These are phyloP conservation scores for Cyclotella distinguenda DNA, from an alignment of 108 stramenopile genomes.

Conservation along the genomic window DNA sequence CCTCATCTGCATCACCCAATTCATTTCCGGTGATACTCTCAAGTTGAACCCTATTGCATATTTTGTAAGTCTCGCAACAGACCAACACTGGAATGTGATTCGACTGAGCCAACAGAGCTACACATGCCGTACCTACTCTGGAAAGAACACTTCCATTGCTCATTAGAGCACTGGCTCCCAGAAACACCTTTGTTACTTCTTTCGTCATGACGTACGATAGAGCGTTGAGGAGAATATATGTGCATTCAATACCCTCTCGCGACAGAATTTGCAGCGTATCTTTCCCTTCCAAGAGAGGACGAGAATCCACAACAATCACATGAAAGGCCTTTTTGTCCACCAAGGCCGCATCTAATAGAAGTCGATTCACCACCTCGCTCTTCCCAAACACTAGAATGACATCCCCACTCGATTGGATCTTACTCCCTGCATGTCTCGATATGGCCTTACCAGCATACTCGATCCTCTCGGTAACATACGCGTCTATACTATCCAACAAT, in stretches of 20 bases:
- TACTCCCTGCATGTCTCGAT: constrained; percentile 70
- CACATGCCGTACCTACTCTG: constrained; percentile 91
- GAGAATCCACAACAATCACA: constrained; percentile 95
- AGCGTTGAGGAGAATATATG: constrained; percentile 88
- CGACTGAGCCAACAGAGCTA: constrained; percentile 89
- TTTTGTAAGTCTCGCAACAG: constrained; percentile 99
- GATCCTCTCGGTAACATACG: constrained; percentile 87
- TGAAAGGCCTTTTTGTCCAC: constrained; percentile 59
- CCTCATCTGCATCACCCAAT: constrained; percentile 88
- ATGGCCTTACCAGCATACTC: constrained; percentile 90
- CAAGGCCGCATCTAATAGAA: constrained; percentile 54
- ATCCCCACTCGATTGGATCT: constrained; percentile 87
- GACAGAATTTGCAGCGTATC: constrained; percentile 63
- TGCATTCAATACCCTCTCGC: constrained; percentile 74
- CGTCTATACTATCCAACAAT: constrained; percentile 80
- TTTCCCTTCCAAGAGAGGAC: constrained; percentile 85
- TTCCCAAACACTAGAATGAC: constrained; percentile 93
- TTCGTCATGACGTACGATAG: constrained; percentile 93
- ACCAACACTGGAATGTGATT: constrained; percentile 93
- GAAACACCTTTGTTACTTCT: constrained; percentile 93
- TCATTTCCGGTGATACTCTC: constrained; percentile 96
- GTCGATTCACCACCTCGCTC: constrained; percentile 63
- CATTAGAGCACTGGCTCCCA: constrained; percentile 96
- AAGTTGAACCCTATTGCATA: constrained; percentile 94
- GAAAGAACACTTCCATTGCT: constrained; percentile 93